Conservation (phyloP, 2,329 filamentous ascomycete genomes). For the Fusarium pseudoanthophilum region DNA sequence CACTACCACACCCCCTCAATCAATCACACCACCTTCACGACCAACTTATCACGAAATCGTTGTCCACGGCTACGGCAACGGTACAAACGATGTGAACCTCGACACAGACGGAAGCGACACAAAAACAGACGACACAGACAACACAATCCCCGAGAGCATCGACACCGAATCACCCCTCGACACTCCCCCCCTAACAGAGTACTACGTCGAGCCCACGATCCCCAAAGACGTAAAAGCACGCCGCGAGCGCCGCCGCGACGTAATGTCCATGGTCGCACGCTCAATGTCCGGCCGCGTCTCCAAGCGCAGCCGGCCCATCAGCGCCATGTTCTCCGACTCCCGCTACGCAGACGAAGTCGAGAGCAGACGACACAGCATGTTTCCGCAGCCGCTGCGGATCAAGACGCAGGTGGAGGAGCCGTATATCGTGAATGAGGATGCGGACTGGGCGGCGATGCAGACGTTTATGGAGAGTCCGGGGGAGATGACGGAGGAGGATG, state of each 20-base stretch:
- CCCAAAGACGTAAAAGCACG: slow-evolving; percentile 38
- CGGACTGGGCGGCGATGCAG: slow-evolving; percentile 53
- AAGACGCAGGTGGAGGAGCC: slow-evolving; percentile 40
- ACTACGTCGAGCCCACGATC: slow-evolving; percentile 22
- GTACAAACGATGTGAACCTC: slow-evolving; percentile 55
- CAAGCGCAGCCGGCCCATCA: slow-evolving; percentile 44
- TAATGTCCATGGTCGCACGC: slow-evolving; percentile 43
- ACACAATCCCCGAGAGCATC: slow-evolving; percentile 42
- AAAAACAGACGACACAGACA: slow-evolving; percentile 30
- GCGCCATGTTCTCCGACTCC: slow-evolving; percentile 44
- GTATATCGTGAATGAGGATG: slow-evolving; percentile 45
- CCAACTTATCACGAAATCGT: slow-evolving; percentile 61
- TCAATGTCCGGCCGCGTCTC: slow-evolving; percentile 42
- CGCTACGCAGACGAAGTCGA: slow-evolving; percentile 44
- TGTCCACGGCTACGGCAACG: slow-evolving; percentile 65
- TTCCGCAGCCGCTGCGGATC: slow-evolving; percentile 40
- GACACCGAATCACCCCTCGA: slow-evolving; percentile 44
- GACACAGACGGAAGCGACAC: slow-evolving; percentile 37
- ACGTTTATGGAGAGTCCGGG: slow-evolving; percentile 47
- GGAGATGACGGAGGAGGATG: slow-evolving; percentile 27
- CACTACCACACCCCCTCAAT: slow-evolving; percentile 28
- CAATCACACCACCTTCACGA: slow-evolving; percentile 24
- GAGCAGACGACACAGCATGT: slow-evolving; percentile 41
- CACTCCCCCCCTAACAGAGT: slow-evolving; percentile 30
- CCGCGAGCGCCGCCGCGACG: slow-evolving; percentile 45